A percentile compares a stretch with the other conserved stretches of the same genome.
Evolutionary conservation across 306 rosid genomes (phyloP).

Genomic region (Gleditsia sinensis): DNA sequence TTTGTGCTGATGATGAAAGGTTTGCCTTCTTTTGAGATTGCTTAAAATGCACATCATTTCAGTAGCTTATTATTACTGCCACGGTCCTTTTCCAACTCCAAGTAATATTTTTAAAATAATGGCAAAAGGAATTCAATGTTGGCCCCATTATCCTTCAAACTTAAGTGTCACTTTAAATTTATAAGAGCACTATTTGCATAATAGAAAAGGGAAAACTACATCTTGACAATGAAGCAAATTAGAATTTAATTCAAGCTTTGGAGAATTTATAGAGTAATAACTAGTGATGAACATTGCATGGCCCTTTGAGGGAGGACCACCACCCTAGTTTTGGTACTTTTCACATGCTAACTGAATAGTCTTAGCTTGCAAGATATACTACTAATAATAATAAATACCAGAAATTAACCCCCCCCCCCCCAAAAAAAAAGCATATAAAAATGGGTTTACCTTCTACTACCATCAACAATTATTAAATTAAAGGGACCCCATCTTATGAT

Average conservation of each 20-base stretch:
- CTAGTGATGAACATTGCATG: conserved; percentile 29
- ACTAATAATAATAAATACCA: conserved; percentile 11
- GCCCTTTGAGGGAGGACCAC: conserved; percentile 35
- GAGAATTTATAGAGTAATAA: conserved; percentile 20
- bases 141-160: conserved; percentile 48
- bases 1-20: conserved; percentile 44
- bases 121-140: conserved; percentile 34
- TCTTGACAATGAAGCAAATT: conserved; percentile 36
- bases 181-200: conserved; percentile 23
- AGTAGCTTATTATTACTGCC: conserved; percentile 33
- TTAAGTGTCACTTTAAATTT: conserved; percentile 34
- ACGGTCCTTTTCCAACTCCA: conserved; percentile 26
- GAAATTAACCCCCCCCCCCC: too few relatives aligned
- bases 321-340: conserved; percentile 41
- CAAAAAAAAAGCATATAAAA: neutral
- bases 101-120: conserved; percentile 32
- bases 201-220: conserved; percentile 19
- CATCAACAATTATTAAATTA: conserved; percentile 29
- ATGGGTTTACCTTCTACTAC: conserved; percentile 19
- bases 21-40: conserved; percentile 43
- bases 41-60: conserved; percentile 49
- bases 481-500: conserved; percentile 15
- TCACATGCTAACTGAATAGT: conserved; percentile 46
- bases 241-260: conserved; percentile 20
- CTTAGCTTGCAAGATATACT: conserved; percentile 58